A percentile compares a stretch with the other conserved stretches of the same genome.
Evolutionary conservation across 2,329 filamentous ascomycete genomes (phyloP).

Genomic region (Colletotrichum navitas): DNA sequence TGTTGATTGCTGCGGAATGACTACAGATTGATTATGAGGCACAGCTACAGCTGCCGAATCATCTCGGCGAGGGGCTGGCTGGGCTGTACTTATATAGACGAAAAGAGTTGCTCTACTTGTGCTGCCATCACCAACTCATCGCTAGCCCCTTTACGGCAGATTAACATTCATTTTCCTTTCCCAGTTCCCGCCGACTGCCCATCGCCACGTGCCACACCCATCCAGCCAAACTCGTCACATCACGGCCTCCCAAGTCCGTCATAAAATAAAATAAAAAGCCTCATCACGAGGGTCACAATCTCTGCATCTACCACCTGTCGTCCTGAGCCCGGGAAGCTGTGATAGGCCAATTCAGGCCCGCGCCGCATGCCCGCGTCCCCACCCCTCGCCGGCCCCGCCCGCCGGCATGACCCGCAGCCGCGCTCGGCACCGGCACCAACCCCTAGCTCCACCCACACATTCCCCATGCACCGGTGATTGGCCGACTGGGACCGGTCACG

Average conservation of each 20-base stretch:
- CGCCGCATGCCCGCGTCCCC: constrained; percentile 11
- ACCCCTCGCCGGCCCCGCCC: constrained; percentile 8
- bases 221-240: not conserved
- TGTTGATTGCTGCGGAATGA: not conserved
- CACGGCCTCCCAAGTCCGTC: not conserved
- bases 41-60: too few species aligned
- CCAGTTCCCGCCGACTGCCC: not conserved
- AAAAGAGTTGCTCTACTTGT: not conserved
- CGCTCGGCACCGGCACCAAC: constrained; percentile 9
- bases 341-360: constrained; percentile 2
- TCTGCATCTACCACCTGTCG: not conserved
- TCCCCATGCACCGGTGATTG: constrained; percentile 21
- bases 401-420: constrained; percentile 4
- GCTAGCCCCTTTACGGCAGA: not conserved
- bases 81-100: not conserved
- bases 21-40: not conserved
- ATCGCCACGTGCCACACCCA: not conserved
- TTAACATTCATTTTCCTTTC: not conserved
- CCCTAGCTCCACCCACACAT: constrained; percentile 4
- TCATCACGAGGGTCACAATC: constrained; percentile 6
- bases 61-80: not conserved
- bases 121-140: not conserved
- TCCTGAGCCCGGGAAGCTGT: not conserved
- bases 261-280: constrained; percentile 1
- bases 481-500: constrained; percentile 22